These are phyloP conservation scores for Malassezia psittaci DNA, from an alignment of 1,284 basidiomycete species.

Conservation along the genomic window DNA sequence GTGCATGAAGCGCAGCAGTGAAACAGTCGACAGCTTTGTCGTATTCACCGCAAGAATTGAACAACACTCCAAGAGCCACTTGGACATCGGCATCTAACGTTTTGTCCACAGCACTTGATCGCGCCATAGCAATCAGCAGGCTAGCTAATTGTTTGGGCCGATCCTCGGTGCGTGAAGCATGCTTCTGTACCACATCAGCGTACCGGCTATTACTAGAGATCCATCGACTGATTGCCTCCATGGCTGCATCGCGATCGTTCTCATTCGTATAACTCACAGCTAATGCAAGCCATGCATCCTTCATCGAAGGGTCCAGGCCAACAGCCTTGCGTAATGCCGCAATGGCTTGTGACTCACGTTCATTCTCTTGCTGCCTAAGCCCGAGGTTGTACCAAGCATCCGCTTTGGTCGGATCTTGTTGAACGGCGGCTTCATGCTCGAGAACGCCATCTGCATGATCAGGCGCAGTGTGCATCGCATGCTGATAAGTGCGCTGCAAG, in stretches of 20 bases:
- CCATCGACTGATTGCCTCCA: conserved; percentile 75
- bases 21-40: conserved; percentile 89
- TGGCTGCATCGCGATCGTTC: conserved; percentile 60
- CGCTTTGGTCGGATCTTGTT: conserved; percentile 63
- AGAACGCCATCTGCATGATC: conserved; percentile 49
- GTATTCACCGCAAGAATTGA: conserved; percentile 83
- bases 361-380: conserved; percentile 95
- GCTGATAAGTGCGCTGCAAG: conserved; percentile 26
- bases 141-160: conserved; percentile 11
- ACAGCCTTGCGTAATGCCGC: conserved; percentile 71
- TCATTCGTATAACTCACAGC: conserved; percentile 90
- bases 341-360: conserved; percentile 82
- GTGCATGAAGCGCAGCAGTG: conserved; percentile 69
- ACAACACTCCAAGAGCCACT: conserved; percentile 80
- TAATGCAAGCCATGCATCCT: conserved; percentile 75
- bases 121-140: conserved; percentile 48
- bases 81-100: conserved; percentile 72
- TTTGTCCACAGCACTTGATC: conserved; percentile 24
- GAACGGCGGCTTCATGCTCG: conserved; percentile 80
- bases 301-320: conserved; percentile 58
- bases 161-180: not conserved
- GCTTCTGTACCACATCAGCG: conserved; percentile 48
- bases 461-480: conserved; percentile 10
- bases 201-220: conserved; percentile 52
- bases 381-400: conserved; percentile 81